Conservation (phyloP, 2,329 filamentous ascomycete species). For the Ceratocystiopsis minuta region DNA sequence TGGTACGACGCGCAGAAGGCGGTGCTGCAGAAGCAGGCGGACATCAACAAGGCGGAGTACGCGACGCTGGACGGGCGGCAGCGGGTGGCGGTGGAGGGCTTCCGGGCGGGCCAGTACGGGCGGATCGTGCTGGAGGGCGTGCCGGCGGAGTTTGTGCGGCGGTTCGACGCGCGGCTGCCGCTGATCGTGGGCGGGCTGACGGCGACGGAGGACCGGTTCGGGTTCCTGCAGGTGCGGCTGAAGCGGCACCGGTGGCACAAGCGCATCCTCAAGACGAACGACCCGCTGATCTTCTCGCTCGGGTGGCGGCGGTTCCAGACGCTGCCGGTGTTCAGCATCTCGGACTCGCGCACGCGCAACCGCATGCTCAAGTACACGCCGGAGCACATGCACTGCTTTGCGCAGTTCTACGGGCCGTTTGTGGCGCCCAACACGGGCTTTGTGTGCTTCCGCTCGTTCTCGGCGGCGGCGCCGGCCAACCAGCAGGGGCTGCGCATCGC, state of each 20-base stretch:
- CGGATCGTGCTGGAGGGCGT: conserved; percentile 80
- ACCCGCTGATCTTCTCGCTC: conserved; percentile 89
- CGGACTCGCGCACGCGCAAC: conserved; percentile 81
- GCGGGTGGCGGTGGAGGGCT: conserved; percentile 70
- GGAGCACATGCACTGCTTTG: conserved; percentile 98
- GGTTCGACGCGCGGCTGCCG: conserved; percentile 68
- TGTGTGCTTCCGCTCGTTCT: conserved; percentile 80
- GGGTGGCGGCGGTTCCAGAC: conserved; percentile 94
- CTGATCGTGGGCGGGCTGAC: conserved; percentile 83
- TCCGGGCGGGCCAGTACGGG: conserved; percentile 81
- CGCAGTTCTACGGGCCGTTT: conserved; percentile 83
- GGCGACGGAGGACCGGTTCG: conserved; percentile 86
- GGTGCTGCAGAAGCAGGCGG: conserved; percentile 80
- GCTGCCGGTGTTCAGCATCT: conserved; percentile 83
- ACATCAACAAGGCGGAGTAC: conserved; percentile 92
- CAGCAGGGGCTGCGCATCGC: conserved; percentile 67
- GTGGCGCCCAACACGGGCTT: conserved; percentile 94
- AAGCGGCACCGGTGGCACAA: conserved; percentile 98
- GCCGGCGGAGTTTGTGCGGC: conserved; percentile 71
- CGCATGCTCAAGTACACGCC: conserved; percentile 98
- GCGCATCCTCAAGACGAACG: conserved; percentile 96
- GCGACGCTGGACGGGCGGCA: conserved; percentile 72
- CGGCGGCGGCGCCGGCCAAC: conserved; percentile 47
- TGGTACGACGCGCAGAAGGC: conserved; percentile 98
- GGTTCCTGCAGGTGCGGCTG: conserved; percentile 87